These are phyloP conservation scores for Colletotrichum noveboracense DNA, from an alignment of 2,329 filamentous ascomycete species.

Conservation along the genomic window DNA sequence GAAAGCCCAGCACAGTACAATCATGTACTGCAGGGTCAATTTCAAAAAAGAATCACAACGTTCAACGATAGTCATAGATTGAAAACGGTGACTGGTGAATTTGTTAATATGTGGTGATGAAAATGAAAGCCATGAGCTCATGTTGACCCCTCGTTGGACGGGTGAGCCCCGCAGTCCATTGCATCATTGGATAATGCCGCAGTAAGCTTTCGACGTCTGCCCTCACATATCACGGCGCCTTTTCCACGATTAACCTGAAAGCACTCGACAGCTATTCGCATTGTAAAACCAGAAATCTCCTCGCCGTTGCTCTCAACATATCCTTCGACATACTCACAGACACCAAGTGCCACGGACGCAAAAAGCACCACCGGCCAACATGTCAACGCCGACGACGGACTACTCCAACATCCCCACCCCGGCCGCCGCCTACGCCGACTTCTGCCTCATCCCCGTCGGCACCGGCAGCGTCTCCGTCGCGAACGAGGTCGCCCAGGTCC, in stretches of 20 bases:
- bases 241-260: neutral
- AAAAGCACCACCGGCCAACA: neutral
- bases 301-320: neutral
- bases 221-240: neutral
- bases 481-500: constrained; percentile 86
- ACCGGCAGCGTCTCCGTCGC: constrained; percentile 79
- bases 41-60: neutral
- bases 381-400: constrained; percentile 36
- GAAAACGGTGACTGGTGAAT: neutral
- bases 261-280: too few species aligned
- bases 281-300: neutral
- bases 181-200: neutral
- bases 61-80: neutral
- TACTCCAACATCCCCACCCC: constrained; percentile 68
- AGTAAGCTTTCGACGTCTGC: neutral
- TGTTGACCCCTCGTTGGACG: neutral
- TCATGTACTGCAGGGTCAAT: too few species aligned
- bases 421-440: constrained; percentile 81
- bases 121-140: neutral
- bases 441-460: constrained; percentile 89
- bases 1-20: neutral
- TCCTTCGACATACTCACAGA: neutral
- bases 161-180: neutral
- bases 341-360: neutral
- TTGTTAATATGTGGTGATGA: neutral